phyloP scores from a whole-genome alignment of 1,284 basidiomycete species.

The Cystobasidium sp. region DNA sequence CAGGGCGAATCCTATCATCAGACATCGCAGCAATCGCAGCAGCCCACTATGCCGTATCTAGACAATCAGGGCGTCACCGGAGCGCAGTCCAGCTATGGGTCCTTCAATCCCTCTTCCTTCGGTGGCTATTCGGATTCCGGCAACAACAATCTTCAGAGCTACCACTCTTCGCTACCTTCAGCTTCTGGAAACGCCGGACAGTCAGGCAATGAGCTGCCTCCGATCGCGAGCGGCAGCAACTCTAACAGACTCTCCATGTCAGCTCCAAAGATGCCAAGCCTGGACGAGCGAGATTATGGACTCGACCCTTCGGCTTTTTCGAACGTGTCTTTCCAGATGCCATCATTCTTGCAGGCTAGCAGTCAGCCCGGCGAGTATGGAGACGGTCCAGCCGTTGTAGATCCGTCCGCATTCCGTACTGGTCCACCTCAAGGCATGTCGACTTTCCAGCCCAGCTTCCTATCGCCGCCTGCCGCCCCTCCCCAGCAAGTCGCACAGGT shows the following conservation, averaged over 20 bases:
- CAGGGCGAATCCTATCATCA: neutral
- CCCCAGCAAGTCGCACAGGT: neutral
- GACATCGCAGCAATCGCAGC: conserved; percentile 7
- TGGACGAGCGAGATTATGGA: conserved; percentile 40
- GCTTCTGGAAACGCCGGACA: neutral
- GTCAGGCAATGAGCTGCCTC: neutral
- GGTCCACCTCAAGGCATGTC: conserved; percentile 19
- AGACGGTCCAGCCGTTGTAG: conserved; percentile 27
- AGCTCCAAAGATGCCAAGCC: neutral
- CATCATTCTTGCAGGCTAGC: conserved; percentile 37
- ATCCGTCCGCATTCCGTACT: conserved; percentile 21
- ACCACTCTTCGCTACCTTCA: conserved; percentile 7
- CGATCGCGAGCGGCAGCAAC: conserved; percentile 28
- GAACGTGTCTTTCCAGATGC: conserved; percentile 42
- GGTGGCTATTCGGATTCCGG: neutral
- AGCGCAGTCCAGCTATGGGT: neutral
- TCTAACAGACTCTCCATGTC: conserved; percentile 6
- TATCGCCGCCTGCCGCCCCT: neutral
- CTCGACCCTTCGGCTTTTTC: conserved; percentile 39
- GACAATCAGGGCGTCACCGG: neutral
- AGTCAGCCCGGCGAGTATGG: conserved; percentile 37
- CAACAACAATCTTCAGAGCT: conserved; percentile 8
- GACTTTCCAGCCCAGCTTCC: conserved; percentile 18
- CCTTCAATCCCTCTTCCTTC: neutral
- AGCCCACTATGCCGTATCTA: neutral